phyloP scores from a whole-genome alignment of 306 rosid genomes.

The Corylus americana region DNA sequence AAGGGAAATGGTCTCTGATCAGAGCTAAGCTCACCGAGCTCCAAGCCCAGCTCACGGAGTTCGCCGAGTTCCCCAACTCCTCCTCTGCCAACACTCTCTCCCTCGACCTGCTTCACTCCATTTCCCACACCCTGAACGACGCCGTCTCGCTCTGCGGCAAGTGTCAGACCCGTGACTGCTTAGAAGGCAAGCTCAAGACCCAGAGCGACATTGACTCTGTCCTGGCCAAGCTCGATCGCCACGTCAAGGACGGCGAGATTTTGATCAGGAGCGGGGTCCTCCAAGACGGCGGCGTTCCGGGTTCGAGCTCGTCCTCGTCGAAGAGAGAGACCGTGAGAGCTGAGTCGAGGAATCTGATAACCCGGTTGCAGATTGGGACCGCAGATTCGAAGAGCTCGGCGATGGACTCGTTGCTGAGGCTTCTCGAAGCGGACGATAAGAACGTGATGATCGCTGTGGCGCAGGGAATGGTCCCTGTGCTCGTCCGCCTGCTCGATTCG shows the following conservation, averaged over 20 bases:
- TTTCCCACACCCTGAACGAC: conserved; percentile 46
- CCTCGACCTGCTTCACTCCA: conserved; percentile 60
- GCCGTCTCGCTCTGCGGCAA: conserved; percentile 50
- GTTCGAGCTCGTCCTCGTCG: conserved; percentile 34
- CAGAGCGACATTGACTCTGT: conserved; percentile 81
- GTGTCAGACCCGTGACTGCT: conserved; percentile 42
- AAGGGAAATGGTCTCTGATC: conserved; percentile 72
- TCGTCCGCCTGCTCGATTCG: conserved; percentile 72
- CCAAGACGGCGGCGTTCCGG: conserved; percentile 37
- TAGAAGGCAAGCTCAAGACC: conserved; percentile 80
- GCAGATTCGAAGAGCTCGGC: conserved; percentile 56
- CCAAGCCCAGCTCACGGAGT: conserved; percentile 65
- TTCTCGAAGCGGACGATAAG: conserved; percentile 76
- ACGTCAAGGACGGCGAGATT: conserved; percentile 68
- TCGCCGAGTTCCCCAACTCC: conserved; percentile 49
- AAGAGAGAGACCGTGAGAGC: conserved; percentile 66
- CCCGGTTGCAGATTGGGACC: conserved; percentile 82
- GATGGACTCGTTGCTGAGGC: conserved; percentile 53
- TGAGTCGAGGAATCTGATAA: conserved; percentile 65
- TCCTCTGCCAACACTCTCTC: conserved; percentile 56
- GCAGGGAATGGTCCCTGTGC: conserved; percentile 85
- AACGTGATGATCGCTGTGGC: conserved; percentile 89
- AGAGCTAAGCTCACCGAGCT: conserved; percentile 61
- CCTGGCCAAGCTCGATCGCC: conserved; percentile 62
- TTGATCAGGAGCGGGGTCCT: conserved; percentile 74